Evolutionary conservation across 2,329 filamentous ascomycete genomes (phyloP).

Genomic region (Myriangium duriaei): DNA sequence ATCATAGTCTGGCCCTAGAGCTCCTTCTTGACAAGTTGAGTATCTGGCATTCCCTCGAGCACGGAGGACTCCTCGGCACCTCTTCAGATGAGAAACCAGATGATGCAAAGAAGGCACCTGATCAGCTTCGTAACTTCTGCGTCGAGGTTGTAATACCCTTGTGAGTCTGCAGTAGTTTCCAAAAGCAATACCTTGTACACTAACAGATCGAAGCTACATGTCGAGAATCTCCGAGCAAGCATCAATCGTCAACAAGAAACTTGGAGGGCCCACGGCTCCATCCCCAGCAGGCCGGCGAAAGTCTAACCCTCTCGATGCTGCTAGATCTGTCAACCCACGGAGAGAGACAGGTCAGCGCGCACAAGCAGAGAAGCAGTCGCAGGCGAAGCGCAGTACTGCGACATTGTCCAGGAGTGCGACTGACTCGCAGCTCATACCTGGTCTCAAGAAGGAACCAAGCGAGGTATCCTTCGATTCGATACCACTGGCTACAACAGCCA

Average conservation of each 20-base stretch:
- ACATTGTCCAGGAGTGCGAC: constrained; percentile 58
- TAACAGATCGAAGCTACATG: constrained; percentile 42
- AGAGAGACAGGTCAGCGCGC: constrained; percentile 49
- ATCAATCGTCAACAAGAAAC: constrained; percentile 57
- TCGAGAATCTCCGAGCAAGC: constrained; percentile 62
- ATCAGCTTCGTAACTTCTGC: constrained; percentile 64
- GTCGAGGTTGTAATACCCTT: constrained; percentile 71
- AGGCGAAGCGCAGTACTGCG: constrained; percentile 44
- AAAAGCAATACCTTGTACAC: neutral
- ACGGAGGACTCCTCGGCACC: constrained; percentile 38
- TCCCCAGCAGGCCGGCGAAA: constrained; percentile 39
- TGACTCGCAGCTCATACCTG: constrained; percentile 43
- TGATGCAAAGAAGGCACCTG: constrained; percentile 27
- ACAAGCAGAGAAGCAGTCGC: constrained; percentile 38
- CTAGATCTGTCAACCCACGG: constrained; percentile 29
- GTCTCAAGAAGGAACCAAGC: constrained; percentile 56
- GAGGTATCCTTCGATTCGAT: constrained; percentile 44
- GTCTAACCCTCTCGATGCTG: constrained; percentile 24
- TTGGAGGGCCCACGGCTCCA: constrained; percentile 57
- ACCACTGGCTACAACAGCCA: constrained; percentile 19
- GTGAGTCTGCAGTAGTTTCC: neutral
- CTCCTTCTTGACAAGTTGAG: constrained; percentile 65
- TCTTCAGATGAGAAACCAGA: constrained; percentile 12
- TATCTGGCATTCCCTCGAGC: constrained; percentile 69
- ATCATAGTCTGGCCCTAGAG: constrained; percentile 55